phyloP scores from a whole-genome alignment of 2,329 filamentous ascomycete species.

The Orbilia brochopaga region DNA sequence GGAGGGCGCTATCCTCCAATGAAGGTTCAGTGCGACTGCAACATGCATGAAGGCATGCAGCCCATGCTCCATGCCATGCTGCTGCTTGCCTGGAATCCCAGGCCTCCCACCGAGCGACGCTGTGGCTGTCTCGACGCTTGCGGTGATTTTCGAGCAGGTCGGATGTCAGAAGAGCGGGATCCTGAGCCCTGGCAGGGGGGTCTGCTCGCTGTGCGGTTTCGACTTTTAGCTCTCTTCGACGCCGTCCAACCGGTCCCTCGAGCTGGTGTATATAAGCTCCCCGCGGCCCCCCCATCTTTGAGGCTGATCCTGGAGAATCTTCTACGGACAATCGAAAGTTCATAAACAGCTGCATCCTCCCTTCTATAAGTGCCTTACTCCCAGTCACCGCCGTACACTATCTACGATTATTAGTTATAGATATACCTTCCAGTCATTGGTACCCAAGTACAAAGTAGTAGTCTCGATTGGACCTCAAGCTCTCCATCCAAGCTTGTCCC shows the following conservation, averaged over 20 bases:
- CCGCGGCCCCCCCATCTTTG: constrained; percentile 27
- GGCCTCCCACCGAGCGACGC: not conserved
- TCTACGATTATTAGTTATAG: constrained; percentile 3
- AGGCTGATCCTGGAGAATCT: constrained; percentile 26
- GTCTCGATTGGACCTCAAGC: no score
- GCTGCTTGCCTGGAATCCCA: not conserved
- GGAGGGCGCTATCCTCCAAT: not conserved
- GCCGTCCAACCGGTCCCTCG: not conserved
- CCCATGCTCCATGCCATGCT: not conserved
- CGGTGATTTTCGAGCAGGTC: constrained; percentile 36
- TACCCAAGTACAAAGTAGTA: no score
- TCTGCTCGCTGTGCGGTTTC: constrained; percentile 40
- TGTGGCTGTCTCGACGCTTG: constrained; percentile 14
- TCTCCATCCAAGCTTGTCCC: not conserved
- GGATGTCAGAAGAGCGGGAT: constrained; percentile 35
- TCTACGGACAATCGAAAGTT: not conserved
- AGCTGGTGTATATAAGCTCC: constrained; percentile 35
- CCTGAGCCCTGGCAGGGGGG: constrained; percentile 21
- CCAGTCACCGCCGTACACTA: not conserved
- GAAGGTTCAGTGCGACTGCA: not conserved
- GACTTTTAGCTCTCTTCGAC: not conserved
- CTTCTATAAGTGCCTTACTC: not conserved
- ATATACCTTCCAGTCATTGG: no score
- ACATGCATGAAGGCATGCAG: not conserved
- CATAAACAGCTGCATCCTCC: constrained; percentile 1